Conservation (phyloP, 23 red algal species). For the Cyanidioschyzon merolae region DNA sequence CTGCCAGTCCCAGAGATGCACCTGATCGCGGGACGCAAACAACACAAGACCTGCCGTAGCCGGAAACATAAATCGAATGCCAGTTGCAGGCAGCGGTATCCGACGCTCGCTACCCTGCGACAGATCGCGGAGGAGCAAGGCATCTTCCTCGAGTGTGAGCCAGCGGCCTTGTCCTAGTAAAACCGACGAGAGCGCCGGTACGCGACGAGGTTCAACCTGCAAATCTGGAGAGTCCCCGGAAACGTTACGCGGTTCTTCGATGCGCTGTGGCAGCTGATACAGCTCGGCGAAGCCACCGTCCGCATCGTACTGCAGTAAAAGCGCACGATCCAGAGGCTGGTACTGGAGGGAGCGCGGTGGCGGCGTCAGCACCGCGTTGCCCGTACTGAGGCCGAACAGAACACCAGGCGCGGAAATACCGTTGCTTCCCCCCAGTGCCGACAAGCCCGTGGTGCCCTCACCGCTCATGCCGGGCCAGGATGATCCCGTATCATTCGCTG, state of each 20-base stretch:
- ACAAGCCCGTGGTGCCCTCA: neutral
- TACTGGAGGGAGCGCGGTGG: conserved; percentile 67
- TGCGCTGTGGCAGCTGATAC: conserved; percentile 40
- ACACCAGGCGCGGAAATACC: conserved; percentile 4
- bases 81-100: conserved; percentile 55
- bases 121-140: conserved; percentile 67
- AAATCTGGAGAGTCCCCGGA: conserved; percentile 24
- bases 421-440: neutral
- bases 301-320: conserved; percentile 73
- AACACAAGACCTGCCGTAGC: conserved; percentile 75
- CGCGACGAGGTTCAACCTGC: conserved; percentile 49
- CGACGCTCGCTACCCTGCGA: conserved; percentile 65
- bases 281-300: conserved; percentile 79
- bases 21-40: conserved; percentile 49
- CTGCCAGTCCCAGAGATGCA: conserved; percentile 71
- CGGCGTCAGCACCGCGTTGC: conserved; percentile 28
- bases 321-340: conserved; percentile 59
- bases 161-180: conserved; percentile 90
- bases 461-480: neutral
- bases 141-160: conserved; percentile 59
- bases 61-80: conserved; percentile 61
- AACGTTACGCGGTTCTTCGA: conserved; percentile 18
- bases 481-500: neutral
- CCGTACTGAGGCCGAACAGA: conserved; percentile 22
- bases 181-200: conserved; percentile 51